Conservation (phyloP, 2,329 filamentous ascomycete species). For the Didymella lethalis region DNA sequence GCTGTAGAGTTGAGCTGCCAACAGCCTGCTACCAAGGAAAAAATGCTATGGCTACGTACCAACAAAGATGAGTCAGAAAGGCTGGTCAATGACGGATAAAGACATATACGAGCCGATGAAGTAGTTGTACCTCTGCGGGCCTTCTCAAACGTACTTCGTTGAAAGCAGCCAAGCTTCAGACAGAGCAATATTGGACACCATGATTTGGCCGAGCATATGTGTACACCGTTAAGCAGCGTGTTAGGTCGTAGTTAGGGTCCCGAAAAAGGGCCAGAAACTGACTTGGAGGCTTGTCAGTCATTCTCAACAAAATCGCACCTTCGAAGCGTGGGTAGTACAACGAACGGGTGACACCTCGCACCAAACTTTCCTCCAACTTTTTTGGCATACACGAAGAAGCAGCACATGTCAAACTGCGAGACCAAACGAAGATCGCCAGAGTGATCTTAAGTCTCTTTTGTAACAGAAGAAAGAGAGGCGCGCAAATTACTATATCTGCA, state of each 20-base stretch:
- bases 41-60: constrained; percentile 7
- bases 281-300: neutral
- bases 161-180: neutral
- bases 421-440: neutral
- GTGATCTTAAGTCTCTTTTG: neutral
- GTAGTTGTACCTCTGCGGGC: constrained; percentile 1
- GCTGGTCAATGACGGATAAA: constrained; percentile 2
- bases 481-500: neutral
- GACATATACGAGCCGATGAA: constrained; percentile 5
- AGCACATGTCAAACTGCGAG: neutral
- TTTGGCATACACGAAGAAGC: neutral
- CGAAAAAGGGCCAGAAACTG: neutral
- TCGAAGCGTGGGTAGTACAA: neutral
- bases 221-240: neutral
- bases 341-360: neutral
- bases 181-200: neutral
- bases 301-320: neutral
- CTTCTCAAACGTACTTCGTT: constrained; percentile 1
- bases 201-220: neutral
- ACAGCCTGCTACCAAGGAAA: constrained; percentile 4
- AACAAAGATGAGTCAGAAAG: neutral
- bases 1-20: constrained; percentile 15
- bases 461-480: neutral
- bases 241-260: neutral
- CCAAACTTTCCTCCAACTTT: neutral